Conservation (phyloP, 2,329 filamentous ascomycete species). For the Colletotrichum shisoi region DNA sequence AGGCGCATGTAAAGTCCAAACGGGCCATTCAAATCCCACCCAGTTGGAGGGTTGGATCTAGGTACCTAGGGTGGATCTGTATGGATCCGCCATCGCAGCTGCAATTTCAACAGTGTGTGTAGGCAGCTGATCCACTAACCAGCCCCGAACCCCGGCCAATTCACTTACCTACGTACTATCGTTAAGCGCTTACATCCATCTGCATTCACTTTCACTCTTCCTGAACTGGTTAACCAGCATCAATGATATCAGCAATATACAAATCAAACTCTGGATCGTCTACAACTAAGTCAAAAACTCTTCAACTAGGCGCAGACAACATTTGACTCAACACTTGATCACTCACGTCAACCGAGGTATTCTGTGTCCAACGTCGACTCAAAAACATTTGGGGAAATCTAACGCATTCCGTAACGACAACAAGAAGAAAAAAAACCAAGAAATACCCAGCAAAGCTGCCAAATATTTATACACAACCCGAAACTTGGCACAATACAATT, state of each 20-base stretch:
- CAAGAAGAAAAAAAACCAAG: background rate
- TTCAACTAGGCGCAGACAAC: too few relatives aligned
- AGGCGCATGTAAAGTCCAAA: background rate
- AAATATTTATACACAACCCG: too few relatives aligned
- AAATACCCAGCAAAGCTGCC: background rate
- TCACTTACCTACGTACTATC: background rate
- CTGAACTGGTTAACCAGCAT: background rate
- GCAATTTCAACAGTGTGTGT: background rate
- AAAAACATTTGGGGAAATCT: background rate
- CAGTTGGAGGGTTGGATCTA: too few relatives aligned
- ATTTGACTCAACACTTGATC: background rate
- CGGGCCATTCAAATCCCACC: too few relatives aligned
- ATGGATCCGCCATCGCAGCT: background rate
- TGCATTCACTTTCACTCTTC: background rate
- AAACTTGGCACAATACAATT: background rate
- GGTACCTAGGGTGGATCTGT: background rate
- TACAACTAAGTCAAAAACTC: too few relatives aligned
- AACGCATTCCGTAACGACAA: background rate
- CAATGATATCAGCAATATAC: background rate
- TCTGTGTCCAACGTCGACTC: background rate
- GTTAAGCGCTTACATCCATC: slow-evolving; percentile 1
- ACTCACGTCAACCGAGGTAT: background rate
- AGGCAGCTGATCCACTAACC: background rate
- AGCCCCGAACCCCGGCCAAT: background rate
- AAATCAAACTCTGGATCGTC: background rate